phyloP scores from a whole-genome alignment of 164 flowering plant genomes.

The Macadamia integrifolia region DNA sequence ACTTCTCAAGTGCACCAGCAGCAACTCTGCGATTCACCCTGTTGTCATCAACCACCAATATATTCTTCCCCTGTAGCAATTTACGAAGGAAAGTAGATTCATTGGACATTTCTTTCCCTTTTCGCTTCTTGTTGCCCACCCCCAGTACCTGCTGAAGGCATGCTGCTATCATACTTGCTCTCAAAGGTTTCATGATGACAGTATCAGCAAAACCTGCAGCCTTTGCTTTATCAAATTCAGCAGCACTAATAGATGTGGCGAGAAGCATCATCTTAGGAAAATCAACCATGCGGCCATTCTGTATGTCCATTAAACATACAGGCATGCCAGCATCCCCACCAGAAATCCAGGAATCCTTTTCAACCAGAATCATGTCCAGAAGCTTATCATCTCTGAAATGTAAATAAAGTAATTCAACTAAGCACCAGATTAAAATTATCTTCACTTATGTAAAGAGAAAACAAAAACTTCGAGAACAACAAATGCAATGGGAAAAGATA shows the following conservation, averaged over 20 bases:
- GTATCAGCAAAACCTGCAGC: conserved; percentile 72
- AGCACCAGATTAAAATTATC: background rate
- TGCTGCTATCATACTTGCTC: conserved; percentile 81
- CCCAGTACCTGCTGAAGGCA: conserved; percentile 81
- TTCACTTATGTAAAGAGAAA: too few relatives aligned
- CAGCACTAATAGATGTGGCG: conserved; percentile 49
- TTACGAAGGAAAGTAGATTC: conserved; percentile 43
- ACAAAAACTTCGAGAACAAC: too few relatives aligned
- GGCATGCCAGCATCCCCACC: conserved; percentile 26
- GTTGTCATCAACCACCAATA: conserved; percentile 93
- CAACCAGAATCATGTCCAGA: conserved; percentile 70
- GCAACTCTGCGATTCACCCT: conserved; percentile 87
- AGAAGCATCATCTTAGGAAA: conserved; percentile 68
- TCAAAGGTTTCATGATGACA: conserved; percentile 77
- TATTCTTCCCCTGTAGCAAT: conserved; percentile 66
- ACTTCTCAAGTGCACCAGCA: conserved; percentile 83
- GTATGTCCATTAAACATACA: conserved; percentile 26
- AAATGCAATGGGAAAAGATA: too few relatives aligned
- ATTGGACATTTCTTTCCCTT: conserved; percentile 35
- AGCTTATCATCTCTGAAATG: conserved; percentile 33
- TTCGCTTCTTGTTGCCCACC: conserved; percentile 44
- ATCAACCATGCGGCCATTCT: conserved; percentile 23
- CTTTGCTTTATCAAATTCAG: conserved; percentile 62
- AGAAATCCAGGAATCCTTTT: conserved; percentile 73
- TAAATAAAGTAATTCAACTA: background rate